Evolutionary conservation across 345 rosid genomes (phyloP), one percentile per base, ranked within the genome.

Genomic region (Salix suchowensis): DNA sequence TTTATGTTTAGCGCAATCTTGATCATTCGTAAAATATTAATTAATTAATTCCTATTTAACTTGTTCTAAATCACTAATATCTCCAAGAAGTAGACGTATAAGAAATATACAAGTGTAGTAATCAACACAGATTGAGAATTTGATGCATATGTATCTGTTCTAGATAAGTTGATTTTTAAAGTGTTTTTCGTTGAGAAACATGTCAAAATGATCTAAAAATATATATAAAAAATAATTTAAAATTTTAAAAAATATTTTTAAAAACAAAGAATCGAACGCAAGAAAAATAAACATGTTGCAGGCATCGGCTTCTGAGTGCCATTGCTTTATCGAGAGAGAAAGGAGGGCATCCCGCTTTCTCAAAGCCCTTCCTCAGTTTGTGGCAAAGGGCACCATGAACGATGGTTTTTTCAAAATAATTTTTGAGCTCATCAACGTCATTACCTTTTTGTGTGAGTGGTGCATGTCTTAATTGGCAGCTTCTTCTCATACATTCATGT

Each of bases 301-400:
- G 75, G 82, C n/a, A 42, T 40, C 36, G 68, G 19, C n/a, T 30
- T 28, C 6, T 10, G 30, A 75, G 80, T 80, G 87, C 80, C 6
- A 40, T 54, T 54, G 81, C 80, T 78, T 83, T 74, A 70, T 74
- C 74, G 83, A 77, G 68, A 83, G 80, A 83, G 77, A 79, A 83
- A 52, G 68, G 13, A 60, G 68, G 13, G 69, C 76, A 83, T 76
- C 83, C 54, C 28, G 62, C 67, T 19, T 52, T 19, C 66, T 24
- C 54, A 39, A 64, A 39, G 73, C 61, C 71, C 74, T 71, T 74
- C 79, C 81, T 77, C 65, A 42, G 58, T 67, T 67, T 77, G 77
- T 74, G 77, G 81, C 82, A 75, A 77, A 78, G 76, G 7, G 1
- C 37, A 36, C 7, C 70, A 39, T 68, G 40, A 6, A 28, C 28